phyloP scores from a whole-genome alignment of 768 basidiomycete species.

The Suillus ampliporus region DNA sequence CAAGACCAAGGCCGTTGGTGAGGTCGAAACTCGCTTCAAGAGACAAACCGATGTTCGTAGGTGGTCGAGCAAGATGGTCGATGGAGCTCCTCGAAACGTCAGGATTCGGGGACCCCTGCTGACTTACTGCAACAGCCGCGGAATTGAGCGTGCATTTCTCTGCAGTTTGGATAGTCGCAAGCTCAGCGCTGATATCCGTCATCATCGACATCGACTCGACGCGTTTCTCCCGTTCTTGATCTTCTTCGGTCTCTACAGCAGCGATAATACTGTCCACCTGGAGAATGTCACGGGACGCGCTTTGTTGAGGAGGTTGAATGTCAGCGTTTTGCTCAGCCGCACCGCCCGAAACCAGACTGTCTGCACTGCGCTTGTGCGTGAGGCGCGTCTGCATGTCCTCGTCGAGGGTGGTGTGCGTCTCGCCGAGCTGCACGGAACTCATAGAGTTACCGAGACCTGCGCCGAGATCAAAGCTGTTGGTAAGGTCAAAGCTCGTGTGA shows the following conservation, averaged over 20 bases:
- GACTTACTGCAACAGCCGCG: conserved; percentile 8
- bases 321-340: background rate
- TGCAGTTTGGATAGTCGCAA: conserved; percentile 53
- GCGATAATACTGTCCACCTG: conserved; percentile 15
- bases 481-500: conserved; percentile 30
- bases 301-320: background rate
- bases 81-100: conserved; percentile 1
- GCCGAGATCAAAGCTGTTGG: conserved; percentile 27
- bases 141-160: conserved; percentile 45
- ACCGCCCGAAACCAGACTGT: conserved; percentile 39
- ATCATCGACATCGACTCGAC: conserved; percentile 43
- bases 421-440: conserved; percentile 63
- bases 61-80: conserved; percentile 9
- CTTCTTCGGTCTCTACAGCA: conserved; percentile 22
- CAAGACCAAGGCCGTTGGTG: conserved; percentile 28
- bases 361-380: conserved; percentile 47
- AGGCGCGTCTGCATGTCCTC: conserved; percentile 58
- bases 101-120: background rate
- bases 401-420: conserved; percentile 76
- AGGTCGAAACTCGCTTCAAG: conserved; percentile 34
- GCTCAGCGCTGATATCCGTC: conserved; percentile 50
- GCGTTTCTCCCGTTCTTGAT: conserved; percentile 39
- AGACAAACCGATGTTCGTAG: conserved; percentile 20
- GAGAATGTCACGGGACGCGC: background rate
- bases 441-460: conserved; percentile 43